A percentile compares a stretch with the other conserved stretches of the same genome.
phyloP scores from a whole-genome alignment of 169 alveolate genomes.

The Eimeria acervulina region DNA sequence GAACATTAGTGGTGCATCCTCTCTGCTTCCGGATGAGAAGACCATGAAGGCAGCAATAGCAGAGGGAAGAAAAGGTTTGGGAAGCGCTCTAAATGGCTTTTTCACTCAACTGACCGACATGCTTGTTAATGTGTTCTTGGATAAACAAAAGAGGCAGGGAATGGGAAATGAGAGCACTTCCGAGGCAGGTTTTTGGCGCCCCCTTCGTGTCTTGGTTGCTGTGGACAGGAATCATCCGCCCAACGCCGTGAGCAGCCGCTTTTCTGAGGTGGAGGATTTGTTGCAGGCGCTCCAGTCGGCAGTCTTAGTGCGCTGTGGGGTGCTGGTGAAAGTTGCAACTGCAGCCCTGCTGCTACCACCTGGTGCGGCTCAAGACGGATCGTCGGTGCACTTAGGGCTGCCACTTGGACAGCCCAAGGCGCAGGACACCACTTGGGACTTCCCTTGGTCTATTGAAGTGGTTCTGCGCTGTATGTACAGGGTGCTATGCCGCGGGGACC shows the following conservation, averaged over 20 bases:
- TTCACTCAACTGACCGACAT: background rate
- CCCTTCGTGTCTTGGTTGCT: constrained; percentile 43
- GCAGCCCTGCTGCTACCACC: constrained; percentile 70
- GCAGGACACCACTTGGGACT: constrained; percentile 19
- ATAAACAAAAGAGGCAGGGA: background rate
- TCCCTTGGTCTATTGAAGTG: constrained; percentile 53
- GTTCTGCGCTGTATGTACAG: constrained; percentile 63
- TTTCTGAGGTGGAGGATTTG: constrained; percentile 4
- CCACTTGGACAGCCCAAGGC: background rate
- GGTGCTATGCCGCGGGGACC: constrained; percentile 59
- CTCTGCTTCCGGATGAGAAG: background rate
- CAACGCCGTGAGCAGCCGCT: constrained; percentile 58
- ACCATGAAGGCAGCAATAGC: constrained; percentile 28
- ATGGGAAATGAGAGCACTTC: background rate
- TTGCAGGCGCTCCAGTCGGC: constrained; percentile 32
- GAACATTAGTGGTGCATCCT: background rate
- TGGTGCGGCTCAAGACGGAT: constrained; percentile 23
- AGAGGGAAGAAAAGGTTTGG: background rate
- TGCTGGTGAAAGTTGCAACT: constrained; percentile 39
- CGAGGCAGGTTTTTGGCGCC: constrained; percentile 35
- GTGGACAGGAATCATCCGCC: constrained; percentile 74
- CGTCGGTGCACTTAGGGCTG: background rate
- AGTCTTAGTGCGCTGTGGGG: constrained; percentile 10
- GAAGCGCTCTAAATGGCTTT: background rate
- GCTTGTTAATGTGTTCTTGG: background rate